Base-by-base conservation (phyloP, 345 rosid genomes). In the Rhodamnia argentea region DNA sequence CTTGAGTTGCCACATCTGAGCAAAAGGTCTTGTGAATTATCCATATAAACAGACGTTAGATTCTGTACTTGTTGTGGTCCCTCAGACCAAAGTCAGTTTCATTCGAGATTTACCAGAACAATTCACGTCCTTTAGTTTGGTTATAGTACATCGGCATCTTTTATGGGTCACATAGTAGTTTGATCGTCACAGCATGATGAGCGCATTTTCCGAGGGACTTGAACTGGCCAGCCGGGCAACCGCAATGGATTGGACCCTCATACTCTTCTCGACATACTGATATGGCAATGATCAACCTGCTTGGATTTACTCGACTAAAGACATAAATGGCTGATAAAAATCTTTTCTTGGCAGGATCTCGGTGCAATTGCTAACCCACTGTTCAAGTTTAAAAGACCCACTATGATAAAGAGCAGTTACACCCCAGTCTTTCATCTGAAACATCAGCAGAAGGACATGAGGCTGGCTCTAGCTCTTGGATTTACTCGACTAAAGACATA, bases 391-490 rank as follows among this genome's bases (percentile, higher is more conserved):
- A 96, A 97, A 89, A 96, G 99, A 83, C 98, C 99, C 6, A 82
- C 91, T 7, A 97, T 97, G 99, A 91, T 95, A 3, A 92, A 94
- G 75, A 88, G 89, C 64, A 93, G 87, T 84, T 88, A 93, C 85
- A 84, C 97, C 84, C 95, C 98, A 24, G 96, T 98, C 22, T 95
- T 94, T 78, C 99, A 98, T 26, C 86, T 96, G 88, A 97, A 97
- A 87, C 98, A 97, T 92, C 96, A 94, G 91, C 99, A 96, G 90
- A 96, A 96, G 86, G 98, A 97, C 89, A 91, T 96, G 95, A 94
- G 98, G 89, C 87, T 96, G 91, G 99, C 99, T 88, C 94, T 97
- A 84, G 95, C 96, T 60, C 99, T 97, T 29, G 99, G n/a, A n/a
- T n/a, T n/a, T n/a, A n/a, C n/a, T n/a, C n/a, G n/a, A n/a, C n/a